Base-by-base conservation (phyloP, 306 rosid species). In the Pyrus communis region DNA sequence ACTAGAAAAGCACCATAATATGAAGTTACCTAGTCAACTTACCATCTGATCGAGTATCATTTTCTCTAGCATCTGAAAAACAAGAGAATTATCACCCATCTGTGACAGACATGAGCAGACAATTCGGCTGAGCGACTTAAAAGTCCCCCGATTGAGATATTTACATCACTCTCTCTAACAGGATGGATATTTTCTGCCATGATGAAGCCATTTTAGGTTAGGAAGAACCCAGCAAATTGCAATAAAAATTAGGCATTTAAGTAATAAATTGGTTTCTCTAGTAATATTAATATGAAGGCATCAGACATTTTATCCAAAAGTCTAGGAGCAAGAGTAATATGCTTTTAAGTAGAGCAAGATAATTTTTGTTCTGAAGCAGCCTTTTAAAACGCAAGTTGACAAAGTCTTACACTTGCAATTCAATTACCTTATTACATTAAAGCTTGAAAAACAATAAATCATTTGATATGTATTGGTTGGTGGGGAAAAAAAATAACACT, bases 1-100 rank as follows among this genome's bases (percentile, higher is more conserved):
- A 19, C 14, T 31, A 58, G 62, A 30, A 9, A 38, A 64, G 7
- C 9, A 31, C 57, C 18, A 42, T 23, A 38, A n/a, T 12, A 43
- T 14, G 52, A 54, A 62, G 21, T 3, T 64, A 81, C 60, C 54
- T 72, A 78, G 52, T 64, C 70, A 81, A 78, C 96, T 85, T 80
- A 86, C 96, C n/a, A 89, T 79, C 57, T 90, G 88, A 51, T 85
- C 87, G 60, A 89, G 55, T 75, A 87, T 67, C 43, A 87, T 77
- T 82, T 82, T 87, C 85, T 92, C 96, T 31, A 88, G 76, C 18
- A 88, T 76, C 77, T 70, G 81, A 58, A 86, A 78, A 81, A 89
- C 87, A 84, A 89, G 86, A 75, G 80, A 79, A 43, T 49, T 83
- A 77, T 92, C 90, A 64, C 97, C 97, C 77, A 95, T 88, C 88